Base-by-base conservation (phyloP, 2,329 filamentous ascomycete genomes). In the Ascocoryne sarcoides region DNA sequence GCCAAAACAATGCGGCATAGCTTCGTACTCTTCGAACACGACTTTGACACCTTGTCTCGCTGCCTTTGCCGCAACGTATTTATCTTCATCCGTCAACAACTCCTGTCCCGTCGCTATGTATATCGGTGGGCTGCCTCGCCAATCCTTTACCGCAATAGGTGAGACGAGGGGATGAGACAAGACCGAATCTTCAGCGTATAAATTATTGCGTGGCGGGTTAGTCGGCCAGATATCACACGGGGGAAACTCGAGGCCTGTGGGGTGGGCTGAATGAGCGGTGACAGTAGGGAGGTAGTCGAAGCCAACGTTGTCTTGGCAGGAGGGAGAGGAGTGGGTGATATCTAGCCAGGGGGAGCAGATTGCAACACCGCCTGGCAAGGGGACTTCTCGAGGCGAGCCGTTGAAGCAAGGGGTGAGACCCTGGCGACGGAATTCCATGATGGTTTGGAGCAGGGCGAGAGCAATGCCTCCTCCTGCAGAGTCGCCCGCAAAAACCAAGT, bases 1-100 rank as follows among this genome's bases (percentile, higher is more conserved):
- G 1, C 71, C 75, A 55, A 86, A 90, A 50, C 75, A 77, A 61
- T 89, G 84, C 39, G 85, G 83, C 84, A 90, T 90, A 3, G 76
- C 81, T 58, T 88, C 79, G 57, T 79, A 92, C 61, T 86, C 75
- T 57, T 84, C 76, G 53, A 79, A 82, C 3, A 75, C 67, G 0
- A 89, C 73, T 0, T 54, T 55, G 0, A 81, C 79, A 4, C 74
- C 76, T 33, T 82, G 73, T 5, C 53, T 48, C 12, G 66, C 65
- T 9, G 84, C 65, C 29, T 70, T 68, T 30, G 64, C 61, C 0
- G 79, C 82, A 2, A 85, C 56, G 38, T 75, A 75, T 47, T 69
- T 70, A 44, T 69, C 70, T 59, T 88, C 83, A 58, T 86, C 82
- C 1, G 73, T 66, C 8, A 90, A 66, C 50, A 82, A 70, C 62